Percentiles rank a stretch among this genome's conserved stretches.
Conservation (phyloP, 2,329 filamentous ascomycete genomes). For the Nigrospora oryzae region DNA sequence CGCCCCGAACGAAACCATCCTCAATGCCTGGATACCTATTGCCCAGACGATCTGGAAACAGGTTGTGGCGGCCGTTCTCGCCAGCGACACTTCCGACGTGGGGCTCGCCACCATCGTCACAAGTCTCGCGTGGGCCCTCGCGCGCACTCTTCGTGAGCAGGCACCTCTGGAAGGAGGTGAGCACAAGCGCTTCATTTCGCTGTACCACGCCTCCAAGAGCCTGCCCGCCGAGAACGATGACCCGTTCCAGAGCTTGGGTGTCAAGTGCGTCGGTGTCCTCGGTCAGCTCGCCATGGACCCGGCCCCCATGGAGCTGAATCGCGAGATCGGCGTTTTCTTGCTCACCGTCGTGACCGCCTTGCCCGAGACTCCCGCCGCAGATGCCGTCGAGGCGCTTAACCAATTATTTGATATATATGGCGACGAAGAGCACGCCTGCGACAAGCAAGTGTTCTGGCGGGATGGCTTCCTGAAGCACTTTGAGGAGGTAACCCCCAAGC, state of each 20-base stretch:
- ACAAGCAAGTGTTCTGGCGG: constrained; percentile 56
- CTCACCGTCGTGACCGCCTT: constrained; percentile 43
- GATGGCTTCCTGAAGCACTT: constrained; percentile 51
- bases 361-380: constrained; percentile 45
- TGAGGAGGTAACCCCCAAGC: constrained; percentile 43
- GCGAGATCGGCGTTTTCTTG: constrained; percentile 56
- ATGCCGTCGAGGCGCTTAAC: constrained; percentile 56
- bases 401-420: constrained; percentile 61
- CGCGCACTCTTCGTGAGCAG: constrained; percentile 42
- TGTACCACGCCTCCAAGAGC: constrained; percentile 51
- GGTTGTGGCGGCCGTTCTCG: constrained; percentile 47
- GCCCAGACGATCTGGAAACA: constrained; percentile 49
- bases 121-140: constrained; percentile 57
- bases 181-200: constrained; percentile 54
- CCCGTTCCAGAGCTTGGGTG: constrained; percentile 52
- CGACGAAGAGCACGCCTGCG: constrained; percentile 49
- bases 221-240: constrained; percentile 31
- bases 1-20: constrained; percentile 41
- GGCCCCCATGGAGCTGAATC: constrained; percentile 44
- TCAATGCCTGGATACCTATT: constrained; percentile 43
- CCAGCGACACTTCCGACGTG: constrained; percentile 53
- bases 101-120: constrained; percentile 54
- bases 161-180: constrained; percentile 42
- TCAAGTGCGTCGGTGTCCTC: constrained; percentile 60
- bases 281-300: constrained; percentile 53